These are phyloP conservation scores for Sungouiella blattae DNA, from an alignment of 805 yeast genomes.

Conservation along the genomic window DNA sequence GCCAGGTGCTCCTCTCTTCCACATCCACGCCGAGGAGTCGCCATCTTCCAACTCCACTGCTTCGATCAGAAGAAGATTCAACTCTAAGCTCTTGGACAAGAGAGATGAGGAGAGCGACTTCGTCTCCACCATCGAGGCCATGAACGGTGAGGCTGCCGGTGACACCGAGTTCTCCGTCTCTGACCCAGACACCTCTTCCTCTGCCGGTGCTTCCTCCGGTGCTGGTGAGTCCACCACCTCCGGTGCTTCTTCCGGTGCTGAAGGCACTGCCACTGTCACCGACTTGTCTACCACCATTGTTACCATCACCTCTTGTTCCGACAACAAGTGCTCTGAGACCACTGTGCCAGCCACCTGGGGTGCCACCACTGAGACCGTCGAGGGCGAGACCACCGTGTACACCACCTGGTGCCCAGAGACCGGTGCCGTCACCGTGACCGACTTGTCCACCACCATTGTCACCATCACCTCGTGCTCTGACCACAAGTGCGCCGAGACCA, in stretches of 20 bases:
- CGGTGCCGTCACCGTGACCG: conserved; percentile 10
- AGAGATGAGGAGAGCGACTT: conserved; percentile 30
- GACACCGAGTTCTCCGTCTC: conserved; percentile 9
- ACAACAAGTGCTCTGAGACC: conserved; percentile 25
- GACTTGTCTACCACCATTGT: conserved; percentile 16
- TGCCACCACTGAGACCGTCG: conserved; percentile 20
- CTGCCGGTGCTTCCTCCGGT: conserved; percentile 12
- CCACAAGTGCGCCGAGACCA: conserved; percentile 9
- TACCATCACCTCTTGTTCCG: conserved; percentile 33
- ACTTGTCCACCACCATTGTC: conserved; percentile 20
- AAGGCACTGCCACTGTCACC: conserved; percentile 12
- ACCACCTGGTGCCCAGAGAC: conserved; percentile 38
- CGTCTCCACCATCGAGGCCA: conserved; percentile 18
- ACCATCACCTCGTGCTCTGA: conserved; percentile 20
- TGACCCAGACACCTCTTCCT: conserved; percentile 9
- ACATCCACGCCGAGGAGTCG: conserved; percentile 23
- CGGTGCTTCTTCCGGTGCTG: conserved; percentile 14
- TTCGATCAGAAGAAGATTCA: conserved; percentile 37
- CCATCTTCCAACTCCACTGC: conserved; percentile 39
- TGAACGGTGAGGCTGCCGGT: conserved; percentile 24
- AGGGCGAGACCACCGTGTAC: conserved; percentile 16
- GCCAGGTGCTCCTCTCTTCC: conserved; percentile 24
- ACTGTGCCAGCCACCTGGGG: conserved; percentile 33
- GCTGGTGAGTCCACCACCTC: conserved; percentile 14
- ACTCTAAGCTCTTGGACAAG: conserved; percentile 22